Evolutionary conservation across 176 grass and related monocot genomes (phyloP).

Genomic region (Aegilops tauschii): DNA sequence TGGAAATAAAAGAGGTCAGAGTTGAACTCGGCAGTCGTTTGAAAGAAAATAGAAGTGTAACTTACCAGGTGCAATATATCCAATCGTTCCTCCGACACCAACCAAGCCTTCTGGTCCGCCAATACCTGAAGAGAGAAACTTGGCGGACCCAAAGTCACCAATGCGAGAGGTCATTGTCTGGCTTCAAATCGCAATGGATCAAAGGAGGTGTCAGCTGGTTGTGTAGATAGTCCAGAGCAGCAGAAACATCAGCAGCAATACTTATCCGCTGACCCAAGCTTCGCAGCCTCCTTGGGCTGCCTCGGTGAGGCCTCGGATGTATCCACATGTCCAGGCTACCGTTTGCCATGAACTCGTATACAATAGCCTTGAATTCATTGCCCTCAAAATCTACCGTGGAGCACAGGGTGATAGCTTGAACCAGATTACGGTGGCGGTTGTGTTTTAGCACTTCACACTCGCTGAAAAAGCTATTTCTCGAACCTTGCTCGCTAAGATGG

Average conservation of each 20-base stretch:
- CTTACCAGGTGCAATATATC: constrained; percentile 41
- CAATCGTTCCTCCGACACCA: constrained; percentile 16
- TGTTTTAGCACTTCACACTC: constrained; percentile 11
- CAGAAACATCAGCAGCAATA: constrained; percentile 10
- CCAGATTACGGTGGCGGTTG: constrained; percentile 28
- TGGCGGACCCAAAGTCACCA: constrained; percentile 38
- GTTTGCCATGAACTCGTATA: constrained; percentile 41
- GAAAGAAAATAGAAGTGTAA: not conserved
- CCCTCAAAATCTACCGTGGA: constrained; percentile 21
- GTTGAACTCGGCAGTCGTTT: not conserved
- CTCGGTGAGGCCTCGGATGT: not conserved
- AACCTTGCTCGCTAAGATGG: not conserved
- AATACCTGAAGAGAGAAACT: constrained; percentile 9
- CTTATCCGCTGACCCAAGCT: constrained; percentile 22
- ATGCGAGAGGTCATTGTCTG: constrained; percentile 23
- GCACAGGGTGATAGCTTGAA: constrained; percentile 29
- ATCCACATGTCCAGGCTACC: constrained; percentile 37
- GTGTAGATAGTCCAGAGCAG: constrained; percentile 33
- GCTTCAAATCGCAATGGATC: constrained; percentile 30
- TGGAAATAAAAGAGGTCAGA: not conserved
- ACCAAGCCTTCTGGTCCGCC: not conserved
- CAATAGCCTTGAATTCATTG: constrained; percentile 34
- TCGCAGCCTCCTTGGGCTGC: not conserved
- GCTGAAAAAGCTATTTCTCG: not conserved
- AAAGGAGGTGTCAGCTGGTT: constrained; percentile 35